A percentile compares a stretch with the other conserved stretches of the same genome.
phyloP scores from a whole-genome alignment of 2,329 filamentous ascomycete species.

The Alternaria metachromatica region DNA sequence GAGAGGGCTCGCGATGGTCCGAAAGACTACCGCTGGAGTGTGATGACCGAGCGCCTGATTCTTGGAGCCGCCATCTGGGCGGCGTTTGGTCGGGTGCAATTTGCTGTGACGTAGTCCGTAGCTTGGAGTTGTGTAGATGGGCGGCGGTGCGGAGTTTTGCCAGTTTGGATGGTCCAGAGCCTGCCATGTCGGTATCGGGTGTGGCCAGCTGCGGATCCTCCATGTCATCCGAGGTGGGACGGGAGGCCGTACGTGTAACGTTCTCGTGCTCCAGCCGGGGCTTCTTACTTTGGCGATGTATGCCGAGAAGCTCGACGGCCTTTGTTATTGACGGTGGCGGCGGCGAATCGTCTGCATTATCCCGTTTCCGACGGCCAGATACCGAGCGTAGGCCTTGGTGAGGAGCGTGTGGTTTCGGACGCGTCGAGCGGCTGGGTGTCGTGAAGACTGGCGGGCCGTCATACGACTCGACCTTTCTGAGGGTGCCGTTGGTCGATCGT shows the following conservation, averaged over 20 bases:
- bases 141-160: constrained; percentile 24
- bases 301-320: constrained; percentile 57
- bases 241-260: constrained; percentile 20
- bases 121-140: constrained; percentile 24
- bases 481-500: constrained; percentile 55
- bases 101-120: constrained; percentile 29
- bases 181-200: constrained; percentile 46
- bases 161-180: constrained; percentile 28
- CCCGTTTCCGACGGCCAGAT: constrained; percentile 53
- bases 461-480: constrained; percentile 51
- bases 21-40: constrained; percentile 20
- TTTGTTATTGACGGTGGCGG: constrained; percentile 63
- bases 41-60: constrained; percentile 33
- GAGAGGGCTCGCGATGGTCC: constrained; percentile 19
- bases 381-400: constrained; percentile 31
- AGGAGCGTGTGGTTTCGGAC: constrained; percentile 31
- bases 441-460: constrained; percentile 51
- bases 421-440: constrained; percentile 47
- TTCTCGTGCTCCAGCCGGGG: constrained; percentile 47
- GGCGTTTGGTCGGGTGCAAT: constrained; percentile 16
- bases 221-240: constrained; percentile 42
- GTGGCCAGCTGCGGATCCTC: constrained; percentile 46
- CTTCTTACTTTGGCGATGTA: constrained; percentile 59
- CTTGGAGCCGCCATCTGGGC: constrained; percentile 33
- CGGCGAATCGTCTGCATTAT: constrained; percentile 45